These are phyloP conservation scores for Tetrapisispora taiwanensis DNA, from an alignment of 805 yeast genomes.

Conservation along the genomic window DNA sequence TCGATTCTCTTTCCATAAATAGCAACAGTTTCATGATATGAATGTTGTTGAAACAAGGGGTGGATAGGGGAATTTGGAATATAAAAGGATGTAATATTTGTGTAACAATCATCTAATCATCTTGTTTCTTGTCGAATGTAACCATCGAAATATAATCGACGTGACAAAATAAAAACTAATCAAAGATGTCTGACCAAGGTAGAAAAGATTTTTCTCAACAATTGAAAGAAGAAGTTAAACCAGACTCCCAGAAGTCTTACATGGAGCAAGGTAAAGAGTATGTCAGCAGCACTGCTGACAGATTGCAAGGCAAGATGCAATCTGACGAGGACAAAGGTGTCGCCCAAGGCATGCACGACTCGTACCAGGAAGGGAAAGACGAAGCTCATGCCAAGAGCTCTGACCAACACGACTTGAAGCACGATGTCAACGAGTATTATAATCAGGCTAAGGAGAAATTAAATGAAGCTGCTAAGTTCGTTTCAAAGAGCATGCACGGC, in stretches of 20 bases:
- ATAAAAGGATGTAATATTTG: no score
- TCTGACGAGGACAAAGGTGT: slow-evolving; percentile 63
- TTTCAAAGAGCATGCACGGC: slow-evolving; percentile 44
- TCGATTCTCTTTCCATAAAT: no score
- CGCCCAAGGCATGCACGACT: slow-evolving; percentile 59
- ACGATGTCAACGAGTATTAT: slow-evolving; percentile 49
- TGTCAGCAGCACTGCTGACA: slow-evolving; percentile 58
- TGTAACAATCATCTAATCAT: no score
- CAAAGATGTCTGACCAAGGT: slow-evolving; percentile 47
- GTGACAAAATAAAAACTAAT: no score
- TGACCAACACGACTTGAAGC: slow-evolving; percentile 37
- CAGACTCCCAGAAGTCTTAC: slow-evolving; percentile 58
- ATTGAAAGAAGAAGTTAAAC: slow-evolving; percentile 54
- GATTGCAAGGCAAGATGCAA: slow-evolving; percentile 45
- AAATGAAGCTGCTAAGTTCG: slow-evolving; percentile 35
- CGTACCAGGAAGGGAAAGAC: slow-evolving; percentile 44
- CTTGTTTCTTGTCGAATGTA: no score
- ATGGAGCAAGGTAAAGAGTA: slow-evolving; percentile 61
- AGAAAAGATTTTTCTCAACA: slow-evolving; percentile 72
- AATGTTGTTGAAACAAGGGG: no score
- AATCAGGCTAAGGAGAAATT: slow-evolving; percentile 46
- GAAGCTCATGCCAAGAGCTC: slow-evolving; percentile 28
- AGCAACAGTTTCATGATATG: no score
- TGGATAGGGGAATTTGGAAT: no score
- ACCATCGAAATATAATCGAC: no score